These are phyloP conservation scores for Penicillium sp. DNA, from an alignment of 2,329 filamentous ascomycete genomes.

Conservation along the genomic window DNA sequence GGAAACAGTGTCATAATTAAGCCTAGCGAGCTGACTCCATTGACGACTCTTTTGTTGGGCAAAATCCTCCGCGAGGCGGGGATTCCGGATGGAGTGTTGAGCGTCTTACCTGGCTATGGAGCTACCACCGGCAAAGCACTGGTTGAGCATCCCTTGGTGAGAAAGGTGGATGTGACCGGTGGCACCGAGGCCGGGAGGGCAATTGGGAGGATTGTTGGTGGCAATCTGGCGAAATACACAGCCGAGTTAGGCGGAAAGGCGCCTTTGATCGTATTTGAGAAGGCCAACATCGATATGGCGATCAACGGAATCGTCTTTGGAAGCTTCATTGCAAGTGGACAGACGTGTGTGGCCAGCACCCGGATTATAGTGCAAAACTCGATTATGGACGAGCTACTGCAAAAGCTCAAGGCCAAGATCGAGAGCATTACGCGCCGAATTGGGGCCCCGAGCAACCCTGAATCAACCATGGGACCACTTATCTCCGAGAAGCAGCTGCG, in stretches of 20 bases:
- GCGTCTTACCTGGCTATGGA: conserved; percentile 54
- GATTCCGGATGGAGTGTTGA: conserved; percentile 42
- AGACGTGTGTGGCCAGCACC: conserved; percentile 57
- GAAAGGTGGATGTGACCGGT: conserved; percentile 36
- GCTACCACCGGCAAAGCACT: conserved; percentile 40
- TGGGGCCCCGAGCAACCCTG: conserved; percentile 10
- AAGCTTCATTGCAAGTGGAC: conserved; percentile 53
- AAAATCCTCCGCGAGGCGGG: conserved; percentile 42
- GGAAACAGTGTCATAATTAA: conserved; percentile 42
- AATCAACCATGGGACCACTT: conserved; percentile 19
- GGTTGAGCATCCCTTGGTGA: conserved; percentile 27
- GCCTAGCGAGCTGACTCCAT: conserved; percentile 41
- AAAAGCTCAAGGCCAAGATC: conserved; percentile 43
- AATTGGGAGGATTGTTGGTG: conserved; percentile 30
- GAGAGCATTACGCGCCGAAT: conserved; percentile 40
- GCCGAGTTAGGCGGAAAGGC: conserved; percentile 40
- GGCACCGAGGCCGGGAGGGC: conserved; percentile 31
- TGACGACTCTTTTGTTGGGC: conserved; percentile 42
- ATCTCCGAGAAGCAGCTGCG: conserved; percentile 14
- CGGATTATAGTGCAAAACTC: conserved; percentile 51
- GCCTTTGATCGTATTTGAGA: conserved; percentile 33
- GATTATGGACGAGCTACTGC: conserved; percentile 39
- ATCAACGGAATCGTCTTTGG: conserved; percentile 38
- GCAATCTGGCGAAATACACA: conserved; percentile 33
- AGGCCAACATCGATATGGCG: conserved; percentile 29